phyloP scores from a whole-genome alignment of 2,329 filamentous ascomycete species.

The Aspergillus sp. region DNA sequence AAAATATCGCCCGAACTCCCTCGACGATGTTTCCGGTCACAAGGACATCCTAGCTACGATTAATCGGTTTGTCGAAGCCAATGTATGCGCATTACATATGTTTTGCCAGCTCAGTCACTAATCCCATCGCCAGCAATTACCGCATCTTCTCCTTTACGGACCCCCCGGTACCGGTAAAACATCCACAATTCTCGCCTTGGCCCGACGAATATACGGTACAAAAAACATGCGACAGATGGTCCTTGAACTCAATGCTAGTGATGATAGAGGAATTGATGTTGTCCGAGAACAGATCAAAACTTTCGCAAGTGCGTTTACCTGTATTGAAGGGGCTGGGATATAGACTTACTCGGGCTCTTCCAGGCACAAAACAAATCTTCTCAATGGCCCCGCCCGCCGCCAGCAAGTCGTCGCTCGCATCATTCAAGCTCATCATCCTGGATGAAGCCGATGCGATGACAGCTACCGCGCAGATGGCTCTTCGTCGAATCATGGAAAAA shows the following conservation, averaged over 20 bases:
- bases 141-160: constrained; percentile 94
- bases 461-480: constrained; percentile 95
- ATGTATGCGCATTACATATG: constrained; percentile 51
- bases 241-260: constrained; percentile 93
- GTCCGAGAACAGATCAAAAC: constrained; percentile 99
- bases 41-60: constrained; percentile 97
- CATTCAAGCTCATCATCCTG: constrained; percentile 93
- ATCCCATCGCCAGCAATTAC: constrained; percentile 61
- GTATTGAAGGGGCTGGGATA: not conserved
- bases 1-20: constrained; percentile 87
- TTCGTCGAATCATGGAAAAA: constrained; percentile 97
- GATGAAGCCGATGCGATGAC: constrained; percentile 99
- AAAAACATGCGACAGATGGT: constrained; percentile 98
- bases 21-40: constrained; percentile 92
- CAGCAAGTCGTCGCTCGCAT: constrained; percentile 57
- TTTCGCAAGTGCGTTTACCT: constrained; percentile 67
- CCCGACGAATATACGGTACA: constrained; percentile 85
- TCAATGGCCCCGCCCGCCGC: constrained; percentile 55
- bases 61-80: constrained; percentile 94
- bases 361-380: constrained; percentile 91
- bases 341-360: not conserved
- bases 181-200: constrained; percentile 90
- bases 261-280: constrained; percentile 96
- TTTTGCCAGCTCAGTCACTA: not conserved
- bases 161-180: constrained; percentile 97